Percentiles rank a stretch among this genome's conserved stretches.
phyloP scores from a whole-genome alignment of 1,139 yeast genomes.

The Ogataea hybrid region DNA sequence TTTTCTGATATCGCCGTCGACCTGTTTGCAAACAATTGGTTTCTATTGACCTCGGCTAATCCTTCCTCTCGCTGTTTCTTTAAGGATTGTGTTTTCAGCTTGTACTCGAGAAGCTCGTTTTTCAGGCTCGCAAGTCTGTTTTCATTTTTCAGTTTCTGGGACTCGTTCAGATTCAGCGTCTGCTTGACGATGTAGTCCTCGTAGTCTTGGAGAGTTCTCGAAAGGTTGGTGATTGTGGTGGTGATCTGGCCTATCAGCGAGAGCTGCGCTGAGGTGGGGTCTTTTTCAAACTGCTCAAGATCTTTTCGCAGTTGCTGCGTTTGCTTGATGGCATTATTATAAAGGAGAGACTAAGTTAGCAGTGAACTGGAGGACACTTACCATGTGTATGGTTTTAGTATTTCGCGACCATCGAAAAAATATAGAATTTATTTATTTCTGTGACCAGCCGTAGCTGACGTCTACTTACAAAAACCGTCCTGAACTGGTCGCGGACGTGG shows the following conservation, averaged over 20 bases:
- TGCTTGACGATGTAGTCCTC: conserved; percentile 63
- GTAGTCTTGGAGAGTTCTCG: conserved; percentile 77
- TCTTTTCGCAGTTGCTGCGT: conserved; percentile 71
- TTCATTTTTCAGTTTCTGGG: conserved; percentile 60
- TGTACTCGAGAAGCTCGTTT: conserved; percentile 54
- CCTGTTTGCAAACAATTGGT: conserved; percentile 46
- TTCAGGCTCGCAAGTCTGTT: conserved; percentile 60
- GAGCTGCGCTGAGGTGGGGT: conserved; percentile 66
- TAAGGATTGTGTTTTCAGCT: conserved; percentile 57
- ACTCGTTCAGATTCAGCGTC: conserved; percentile 40
- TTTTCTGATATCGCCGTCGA: conserved; percentile 53
- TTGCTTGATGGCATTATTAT: conserved; percentile 88
- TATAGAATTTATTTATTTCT: too few relatives aligned
- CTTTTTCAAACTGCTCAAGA: conserved; percentile 61
- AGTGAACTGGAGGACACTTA: conserved; percentile 1
- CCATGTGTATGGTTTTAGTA: conserved; percentile 9
- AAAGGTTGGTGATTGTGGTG: conserved; percentile 73
- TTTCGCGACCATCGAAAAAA: conserved; percentile 7
- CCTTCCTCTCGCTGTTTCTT: conserved; percentile 63
- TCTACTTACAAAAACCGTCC: too few relatives aligned
- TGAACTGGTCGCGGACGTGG: too few relatives aligned
- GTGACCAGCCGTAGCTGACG: too few relatives aligned
- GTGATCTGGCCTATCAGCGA: conserved; percentile 74
- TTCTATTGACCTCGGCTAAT: conserved; percentile 23
- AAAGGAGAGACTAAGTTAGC: conserved; percentile 62